These are phyloP conservation scores for Tetradesmus obliquus DNA, from an alignment of 139 green algal species.

Conservation along the genomic window DNA sequence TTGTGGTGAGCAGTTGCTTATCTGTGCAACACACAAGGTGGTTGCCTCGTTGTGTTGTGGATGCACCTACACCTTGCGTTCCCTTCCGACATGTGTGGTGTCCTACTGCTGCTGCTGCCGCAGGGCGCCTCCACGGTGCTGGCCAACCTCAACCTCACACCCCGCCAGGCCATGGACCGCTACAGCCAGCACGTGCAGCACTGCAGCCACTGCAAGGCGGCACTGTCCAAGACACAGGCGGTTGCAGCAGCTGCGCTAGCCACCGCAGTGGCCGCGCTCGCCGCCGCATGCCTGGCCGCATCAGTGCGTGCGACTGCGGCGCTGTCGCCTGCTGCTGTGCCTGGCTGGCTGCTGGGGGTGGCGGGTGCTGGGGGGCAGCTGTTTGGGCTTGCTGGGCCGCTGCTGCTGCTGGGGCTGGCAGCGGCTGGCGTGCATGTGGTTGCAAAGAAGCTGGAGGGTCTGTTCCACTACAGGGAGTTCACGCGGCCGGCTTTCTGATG, in stretches of 20 bases:
- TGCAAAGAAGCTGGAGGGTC: slow-evolving; percentile 21
- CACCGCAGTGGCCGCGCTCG: not conserved
- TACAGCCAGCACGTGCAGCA: slow-evolving; percentile 39
- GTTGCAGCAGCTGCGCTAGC: slow-evolving; percentile 5
- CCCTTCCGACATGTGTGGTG: too few species aligned
- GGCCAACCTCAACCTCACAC: slow-evolving; percentile 6
- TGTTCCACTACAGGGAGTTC: slow-evolving; percentile 32
- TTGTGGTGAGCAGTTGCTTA: too few species aligned
- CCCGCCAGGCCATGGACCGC: slow-evolving; percentile 33
- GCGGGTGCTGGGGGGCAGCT: not conserved
- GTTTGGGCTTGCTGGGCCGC: not conserved
- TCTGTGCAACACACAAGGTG: too few species aligned
- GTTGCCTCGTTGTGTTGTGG: too few species aligned
- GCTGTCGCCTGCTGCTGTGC: not conserved
- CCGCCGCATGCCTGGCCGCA: not conserved
- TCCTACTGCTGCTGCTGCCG: not conserved
- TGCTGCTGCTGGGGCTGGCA: slow-evolving; percentile 23
- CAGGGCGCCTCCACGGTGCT: not conserved
- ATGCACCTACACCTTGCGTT: too few species aligned
- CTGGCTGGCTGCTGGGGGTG: not conserved
- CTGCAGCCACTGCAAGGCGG: slow-evolving; percentile 27
- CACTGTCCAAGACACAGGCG: not conserved
- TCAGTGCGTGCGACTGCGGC: slow-evolving; percentile 11
- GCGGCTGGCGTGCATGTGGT: not conserved
- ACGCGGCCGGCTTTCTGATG: slow-evolving; percentile 22